Evolutionary conservation across 805 yeast genomes (phyloP).

Genomic region (Pichia occidentalis): DNA sequence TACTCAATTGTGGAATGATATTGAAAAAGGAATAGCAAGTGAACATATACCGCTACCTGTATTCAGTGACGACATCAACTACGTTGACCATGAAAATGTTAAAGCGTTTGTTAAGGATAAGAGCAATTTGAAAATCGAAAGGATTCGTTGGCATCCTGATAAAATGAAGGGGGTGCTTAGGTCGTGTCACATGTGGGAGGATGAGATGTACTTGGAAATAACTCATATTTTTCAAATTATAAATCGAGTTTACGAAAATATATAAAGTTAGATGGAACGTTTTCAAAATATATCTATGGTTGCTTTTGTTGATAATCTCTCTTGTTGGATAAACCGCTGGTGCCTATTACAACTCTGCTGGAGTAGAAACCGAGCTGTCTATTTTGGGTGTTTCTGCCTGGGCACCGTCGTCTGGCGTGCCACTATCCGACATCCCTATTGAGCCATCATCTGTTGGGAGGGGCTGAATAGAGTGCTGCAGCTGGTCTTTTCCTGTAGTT

Average conservation of each 20-base stretch:
- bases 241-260: conserved; percentile 32
- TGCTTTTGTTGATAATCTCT: neutral
- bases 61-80: conserved; percentile 9
- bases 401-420: neutral
- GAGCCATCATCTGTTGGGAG: too few species aligned
- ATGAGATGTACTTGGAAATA: conserved; percentile 16
- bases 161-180: conserved; percentile 35
- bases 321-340: too few species aligned
- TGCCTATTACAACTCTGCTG: too few species aligned
- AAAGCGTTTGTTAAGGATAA: conserved; percentile 14
- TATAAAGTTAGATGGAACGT: neutral
- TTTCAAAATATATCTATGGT: neutral
- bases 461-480: too few species aligned
- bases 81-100: conserved; percentile 15
- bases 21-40: conserved; percentile 5
- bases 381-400: conserved; percentile 10
- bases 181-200: conserved; percentile 3
- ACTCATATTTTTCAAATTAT: conserved; percentile 39
- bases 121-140: conserved; percentile 36
- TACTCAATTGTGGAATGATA: conserved; percentile 24
- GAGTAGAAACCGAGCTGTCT: conserved; percentile 8
- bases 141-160: conserved; percentile 71
- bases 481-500: neutral
- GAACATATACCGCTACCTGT: conserved; percentile 20
- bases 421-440: too few species aligned